These are phyloP conservation scores for Sarocladium brachiariae DNA, from an alignment of 2,329 filamentous ascomycete species.

Conservation along the genomic window DNA sequence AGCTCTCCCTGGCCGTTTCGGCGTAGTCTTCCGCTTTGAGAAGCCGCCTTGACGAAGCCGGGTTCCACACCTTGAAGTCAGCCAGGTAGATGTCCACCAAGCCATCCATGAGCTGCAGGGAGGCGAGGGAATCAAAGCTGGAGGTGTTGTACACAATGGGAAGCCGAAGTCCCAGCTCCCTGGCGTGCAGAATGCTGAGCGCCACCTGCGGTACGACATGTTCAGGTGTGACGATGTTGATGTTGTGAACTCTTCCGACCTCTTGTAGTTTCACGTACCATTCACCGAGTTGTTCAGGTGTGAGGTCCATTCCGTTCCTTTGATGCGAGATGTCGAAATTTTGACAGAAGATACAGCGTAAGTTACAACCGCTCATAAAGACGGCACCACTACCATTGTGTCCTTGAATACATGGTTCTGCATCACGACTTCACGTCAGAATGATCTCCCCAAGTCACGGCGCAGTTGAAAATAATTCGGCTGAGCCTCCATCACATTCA, in stretches of 20 bases:
- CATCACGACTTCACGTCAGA: not conserved
- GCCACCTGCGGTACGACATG: slow-evolving; percentile 81
- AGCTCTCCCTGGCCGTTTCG: slow-evolving; percentile 64
- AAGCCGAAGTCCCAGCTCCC: slow-evolving; percentile 59
- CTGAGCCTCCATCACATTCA: not conserved
- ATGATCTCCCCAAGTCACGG: too few relatives aligned
- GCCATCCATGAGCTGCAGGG: slow-evolving; percentile 66
- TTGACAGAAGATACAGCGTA: slow-evolving; percentile 72
- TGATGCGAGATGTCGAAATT: slow-evolving; percentile 81
- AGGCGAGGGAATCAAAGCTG: slow-evolving; percentile 69
- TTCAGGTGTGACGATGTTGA: slow-evolving; percentile 81
- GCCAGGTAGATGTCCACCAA: slow-evolving; percentile 82
- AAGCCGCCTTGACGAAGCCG: slow-evolving; percentile 58
- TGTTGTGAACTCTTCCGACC: slow-evolving; percentile 77
- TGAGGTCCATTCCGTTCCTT: slow-evolving; percentile 72
- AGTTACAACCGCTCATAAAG: slow-evolving; percentile 71
- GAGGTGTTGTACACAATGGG: slow-evolving; percentile 84
- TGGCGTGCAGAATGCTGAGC: slow-evolving; percentile 66
- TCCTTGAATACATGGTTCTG: slow-evolving; percentile 75
- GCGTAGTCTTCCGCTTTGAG: slow-evolving; percentile 76
- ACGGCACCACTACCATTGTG: slow-evolving; percentile 74
- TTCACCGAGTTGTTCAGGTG: slow-evolving; percentile 68
- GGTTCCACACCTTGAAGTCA: slow-evolving; percentile 78
- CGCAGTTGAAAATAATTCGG: too few relatives aligned
- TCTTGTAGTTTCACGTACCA: slow-evolving; percentile 82